Evolutionary conservation across 148 eudicot genomes (phyloP).

Genomic region (Chenopodium quinoa): DNA sequence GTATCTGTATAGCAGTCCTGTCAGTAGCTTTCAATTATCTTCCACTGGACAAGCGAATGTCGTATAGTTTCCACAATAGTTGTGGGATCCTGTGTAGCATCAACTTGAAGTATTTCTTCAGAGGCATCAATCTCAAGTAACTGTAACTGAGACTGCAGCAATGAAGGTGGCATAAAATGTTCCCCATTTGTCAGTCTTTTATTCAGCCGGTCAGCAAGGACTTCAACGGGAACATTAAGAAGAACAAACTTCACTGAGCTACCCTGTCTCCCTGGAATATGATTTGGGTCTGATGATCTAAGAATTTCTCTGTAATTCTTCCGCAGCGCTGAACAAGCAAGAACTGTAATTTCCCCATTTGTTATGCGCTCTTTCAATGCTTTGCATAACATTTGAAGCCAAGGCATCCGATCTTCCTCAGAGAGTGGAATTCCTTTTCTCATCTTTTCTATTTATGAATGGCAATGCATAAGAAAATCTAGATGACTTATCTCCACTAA

Average conservation of each 20-base stretch:
- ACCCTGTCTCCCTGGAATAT: constrained; percentile 25
- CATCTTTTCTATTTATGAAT: constrained; percentile 71
- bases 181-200: constrained; percentile 58
- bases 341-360: constrained; percentile 44
- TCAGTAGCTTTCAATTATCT: not conserved
- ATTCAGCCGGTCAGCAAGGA: constrained; percentile 59
- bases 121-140: constrained; percentile 70
- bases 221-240: constrained; percentile 55
- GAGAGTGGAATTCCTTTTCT: constrained; percentile 76
- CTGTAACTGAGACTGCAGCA: constrained; percentile 80
- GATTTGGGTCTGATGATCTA: constrained; percentile 53
- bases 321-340: constrained; percentile 87
- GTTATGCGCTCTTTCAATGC: constrained; percentile 37
- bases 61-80: constrained; percentile 39
- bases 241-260: constrained; percentile 62
- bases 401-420: constrained; percentile 82
- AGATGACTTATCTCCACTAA: not conserved
- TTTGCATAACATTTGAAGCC: constrained; percentile 66
- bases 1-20: not conserved
- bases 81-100: constrained; percentile 60
- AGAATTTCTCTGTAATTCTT: constrained; percentile 71
- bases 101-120: constrained; percentile 67
- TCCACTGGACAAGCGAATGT: constrained; percentile 20
- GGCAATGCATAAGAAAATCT: constrained; percentile 10
- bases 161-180: constrained; percentile 84